Percentiles rank a stretch among this genome's conserved stretches.
These are phyloP conservation scores for Myxozyma monticola DNA, from an alignment of 805 yeast genomes.

Conservation along the genomic window DNA sequence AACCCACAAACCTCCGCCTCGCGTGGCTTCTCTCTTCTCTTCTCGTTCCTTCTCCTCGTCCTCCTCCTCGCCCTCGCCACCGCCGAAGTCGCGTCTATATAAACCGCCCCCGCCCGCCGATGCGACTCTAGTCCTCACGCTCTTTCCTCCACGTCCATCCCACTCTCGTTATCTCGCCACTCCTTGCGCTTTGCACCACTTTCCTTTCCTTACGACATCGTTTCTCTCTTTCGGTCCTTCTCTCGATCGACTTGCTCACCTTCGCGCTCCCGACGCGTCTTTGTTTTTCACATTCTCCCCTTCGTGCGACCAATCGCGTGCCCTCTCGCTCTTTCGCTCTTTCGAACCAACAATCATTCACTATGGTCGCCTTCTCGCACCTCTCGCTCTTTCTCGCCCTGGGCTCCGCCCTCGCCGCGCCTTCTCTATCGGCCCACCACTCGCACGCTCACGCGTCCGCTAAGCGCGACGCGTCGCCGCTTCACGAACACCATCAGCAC, in stretches of 20 bases:
- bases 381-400: constrained; percentile 20
- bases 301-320: no score
- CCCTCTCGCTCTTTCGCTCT: background rate
- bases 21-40: background rate
- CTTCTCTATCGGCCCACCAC: constrained; percentile 10
- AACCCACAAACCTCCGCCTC: no score
- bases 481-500: constrained; percentile 14
- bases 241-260: background rate
- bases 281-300: background rate
- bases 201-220: background rate
- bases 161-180: background rate
- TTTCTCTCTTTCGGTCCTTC: background rate
- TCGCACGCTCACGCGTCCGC: constrained; percentile 21
- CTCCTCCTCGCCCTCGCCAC: background rate
- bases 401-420: constrained; percentile 25
- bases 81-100: background rate
- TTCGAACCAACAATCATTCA: background rate
- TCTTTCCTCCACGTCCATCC: background rate
- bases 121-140: background rate
- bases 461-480: constrained; percentile 11
- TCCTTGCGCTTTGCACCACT: background rate
- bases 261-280: background rate
- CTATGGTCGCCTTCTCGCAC: constrained; percentile 8
- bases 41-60: background rate
- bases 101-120: background rate